These are phyloP conservation scores for Aegilops umbellulata DNA, from an alignment of 176 grass and related monocot species.

Conservation along the genomic window DNA sequence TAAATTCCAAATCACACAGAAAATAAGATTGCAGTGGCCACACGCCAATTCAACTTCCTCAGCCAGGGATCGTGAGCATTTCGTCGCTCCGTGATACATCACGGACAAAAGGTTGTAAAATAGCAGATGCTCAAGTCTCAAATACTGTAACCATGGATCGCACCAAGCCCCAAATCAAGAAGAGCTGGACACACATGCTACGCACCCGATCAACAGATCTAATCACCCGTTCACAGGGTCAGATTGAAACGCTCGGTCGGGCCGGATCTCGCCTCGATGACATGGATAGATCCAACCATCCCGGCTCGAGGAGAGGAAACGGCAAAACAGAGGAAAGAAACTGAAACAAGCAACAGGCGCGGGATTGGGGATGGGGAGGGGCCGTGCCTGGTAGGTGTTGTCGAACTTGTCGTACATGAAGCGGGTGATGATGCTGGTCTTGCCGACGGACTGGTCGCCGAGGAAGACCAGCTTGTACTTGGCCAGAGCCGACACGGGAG, in stretches of 20 bases:
- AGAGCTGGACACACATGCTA: not conserved
- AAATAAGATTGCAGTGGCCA: not conserved
- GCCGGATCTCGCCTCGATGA: constrained; percentile 32
- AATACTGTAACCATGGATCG: not conserved
- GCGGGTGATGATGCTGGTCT: constrained; percentile 93
- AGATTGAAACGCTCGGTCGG: not conserved
- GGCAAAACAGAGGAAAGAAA: not conserved
- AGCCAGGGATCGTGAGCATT: constrained; percentile 2
- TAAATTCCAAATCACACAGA: not conserved
- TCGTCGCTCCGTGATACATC: not conserved
- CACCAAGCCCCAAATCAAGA: not conserved
- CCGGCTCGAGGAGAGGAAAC: not conserved
- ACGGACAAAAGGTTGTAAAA: not conserved
- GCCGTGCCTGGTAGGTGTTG: constrained; percentile 66
- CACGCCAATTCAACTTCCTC: not conserved
- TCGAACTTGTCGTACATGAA: constrained; percentile 99
- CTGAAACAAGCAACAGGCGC: not conserved
- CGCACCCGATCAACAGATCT: constrained; percentile 11
- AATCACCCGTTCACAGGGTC: not conserved
- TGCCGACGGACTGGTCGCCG: constrained; percentile 94
- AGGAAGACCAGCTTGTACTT: constrained; percentile 97
- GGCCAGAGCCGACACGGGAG: constrained; percentile 83
- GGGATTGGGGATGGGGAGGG: not conserved
- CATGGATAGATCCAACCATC: constrained; percentile 20
- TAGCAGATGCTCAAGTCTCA: not conserved